Evolutionary conservation across 176 grass and related monocot genomes (phyloP), one percentile per base, ranked within the genome.

Genomic region (Zoysia japonica): DNA sequence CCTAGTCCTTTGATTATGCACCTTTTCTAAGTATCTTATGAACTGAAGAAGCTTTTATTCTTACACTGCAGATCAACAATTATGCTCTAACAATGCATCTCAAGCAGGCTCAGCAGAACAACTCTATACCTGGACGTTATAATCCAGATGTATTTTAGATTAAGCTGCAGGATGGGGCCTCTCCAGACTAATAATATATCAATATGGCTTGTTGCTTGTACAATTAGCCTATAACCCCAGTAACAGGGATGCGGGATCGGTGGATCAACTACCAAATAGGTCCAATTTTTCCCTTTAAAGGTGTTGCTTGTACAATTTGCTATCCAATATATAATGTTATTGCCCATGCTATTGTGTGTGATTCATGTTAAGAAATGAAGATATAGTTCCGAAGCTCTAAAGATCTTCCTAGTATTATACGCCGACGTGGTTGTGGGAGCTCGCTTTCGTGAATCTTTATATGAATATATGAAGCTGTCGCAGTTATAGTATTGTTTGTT

Each of bases 21-120:
- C 38, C 9, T 54, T 39, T 9, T 38, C 59, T 76, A 7, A 55
- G 44, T 51, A n/a, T 52, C 11, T 28, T 74, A 47, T 54, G n/a
- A 50, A 61, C 66, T 83, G 45, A 70, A 44, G 3, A 3, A 70
- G 36, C 20, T 73, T 42, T 56, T 67, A 63, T 8, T 28, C 12
- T 78, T 5, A 43, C 9, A 13, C 79, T 40, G 56, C 86, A 94
- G 92, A 92, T 95, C 54, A 95, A 89, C 79, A 95, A 95, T 56
- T 95, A 95, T 48, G 89, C 87, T 14, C 84, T 95, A 17, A 89
- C 81, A 66, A 88, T 95, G 92, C 92, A 95, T 77, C 81, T 95
- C 65, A 89, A 86, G 85, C 92, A 92, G 78, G 89, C 92, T 72
- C 92, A 95, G 81, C 92, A 95, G 81, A 95, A 38, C 78, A 89